phyloP scores from a whole-genome alignment of 2,329 filamentous ascomycete genomes.

The Exophiala xenobiotica region DNA sequence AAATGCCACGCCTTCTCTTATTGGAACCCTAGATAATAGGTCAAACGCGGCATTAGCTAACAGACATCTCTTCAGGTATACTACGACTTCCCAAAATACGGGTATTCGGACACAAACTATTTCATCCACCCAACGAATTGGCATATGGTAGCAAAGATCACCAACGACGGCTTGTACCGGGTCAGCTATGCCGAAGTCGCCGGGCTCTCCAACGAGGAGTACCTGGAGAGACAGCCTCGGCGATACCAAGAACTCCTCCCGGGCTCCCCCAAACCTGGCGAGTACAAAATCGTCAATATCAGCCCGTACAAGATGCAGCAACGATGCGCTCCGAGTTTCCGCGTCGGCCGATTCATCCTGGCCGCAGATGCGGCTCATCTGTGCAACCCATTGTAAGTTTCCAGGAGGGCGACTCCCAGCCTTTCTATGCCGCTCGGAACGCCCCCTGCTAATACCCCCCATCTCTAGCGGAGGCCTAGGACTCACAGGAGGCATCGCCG shows the following conservation, averaged over 20 bases:
- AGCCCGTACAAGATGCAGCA: slow-evolving; percentile 63
- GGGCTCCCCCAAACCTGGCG: slow-evolving; percentile 56
- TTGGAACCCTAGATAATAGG: too few relatives aligned
- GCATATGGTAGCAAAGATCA: slow-evolving; percentile 62
- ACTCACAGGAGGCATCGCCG: slow-evolving; percentile 63
- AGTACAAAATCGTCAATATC: slow-evolving; percentile 58
- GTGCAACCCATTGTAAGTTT: slow-evolving; percentile 45
- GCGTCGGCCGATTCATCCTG: slow-evolving; percentile 56
- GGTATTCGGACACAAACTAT: slow-evolving; percentile 5
- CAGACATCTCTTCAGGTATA: slow-evolving; percentile 53
- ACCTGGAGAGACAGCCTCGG: slow-evolving; percentile 52
- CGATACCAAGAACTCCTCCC: slow-evolving; percentile 60
- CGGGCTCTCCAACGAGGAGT: slow-evolving; percentile 54
- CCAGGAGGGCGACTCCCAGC: too few relatives aligned
- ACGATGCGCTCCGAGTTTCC: slow-evolving; percentile 56
- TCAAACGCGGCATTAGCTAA: too few relatives aligned
- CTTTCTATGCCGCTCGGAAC: too few relatives aligned
- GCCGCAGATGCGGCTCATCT: slow-evolving; percentile 61
- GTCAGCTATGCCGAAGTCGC: slow-evolving; percentile 62
- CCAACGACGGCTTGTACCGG: slow-evolving; percentile 59
- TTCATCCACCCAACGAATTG: slow-evolving; percentile 55
- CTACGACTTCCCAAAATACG: slow-evolving; percentile 57
- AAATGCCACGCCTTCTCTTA: not conserved
- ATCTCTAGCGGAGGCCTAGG: slow-evolving; percentile 59
- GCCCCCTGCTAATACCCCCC: slow-evolving; percentile 26